These are phyloP conservation scores for Lentinula edodes DNA, from an alignment of 768 basidiomycete genomes.

Conservation along the genomic window DNA sequence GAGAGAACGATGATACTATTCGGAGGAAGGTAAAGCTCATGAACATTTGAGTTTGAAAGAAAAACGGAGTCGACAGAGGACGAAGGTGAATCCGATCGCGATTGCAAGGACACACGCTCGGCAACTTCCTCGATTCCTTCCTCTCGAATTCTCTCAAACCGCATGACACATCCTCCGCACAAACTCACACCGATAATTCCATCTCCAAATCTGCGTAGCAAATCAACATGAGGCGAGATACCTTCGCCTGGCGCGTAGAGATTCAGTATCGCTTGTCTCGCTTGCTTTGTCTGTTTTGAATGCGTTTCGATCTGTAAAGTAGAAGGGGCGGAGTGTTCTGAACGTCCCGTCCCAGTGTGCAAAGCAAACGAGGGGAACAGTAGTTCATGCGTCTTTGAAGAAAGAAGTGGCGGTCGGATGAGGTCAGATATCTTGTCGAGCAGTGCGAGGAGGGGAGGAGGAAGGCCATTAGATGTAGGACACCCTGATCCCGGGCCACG, in stretches of 20 bases:
- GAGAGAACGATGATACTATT: conserved; percentile 74
- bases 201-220: conserved; percentile 78
- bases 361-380: conserved; percentile 50
- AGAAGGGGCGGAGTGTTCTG: background rate
- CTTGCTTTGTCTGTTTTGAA: conserved; percentile 20
- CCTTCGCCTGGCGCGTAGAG: conserved; percentile 87
- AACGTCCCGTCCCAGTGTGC: background rate
- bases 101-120: background rate
- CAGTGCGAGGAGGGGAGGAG: conserved; percentile 48
- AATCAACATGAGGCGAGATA: conserved; percentile 84
- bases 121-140: background rate
- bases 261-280: conserved; percentile 87
- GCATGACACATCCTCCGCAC: conserved; percentile 76
- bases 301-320: background rate
- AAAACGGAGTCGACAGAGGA: background rate
- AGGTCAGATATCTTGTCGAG: conserved; percentile 43
- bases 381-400: conserved; percentile 42
- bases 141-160: conserved; percentile 37
- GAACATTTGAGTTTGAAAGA: conserved; percentile 10
- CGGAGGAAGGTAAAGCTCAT: conserved; percentile 68
- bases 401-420: conserved; percentile 46
- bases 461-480: conserved; percentile 39
- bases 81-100: background rate
- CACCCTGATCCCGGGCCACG: background rate
- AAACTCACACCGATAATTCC: conserved; percentile 88